A percentile compares a stretch with the other conserved stretches of the same genome.
These are phyloP conservation scores for Suillus brevipes DNA, from an alignment of 768 basidiomycete genomes.

Conservation along the genomic window DNA sequence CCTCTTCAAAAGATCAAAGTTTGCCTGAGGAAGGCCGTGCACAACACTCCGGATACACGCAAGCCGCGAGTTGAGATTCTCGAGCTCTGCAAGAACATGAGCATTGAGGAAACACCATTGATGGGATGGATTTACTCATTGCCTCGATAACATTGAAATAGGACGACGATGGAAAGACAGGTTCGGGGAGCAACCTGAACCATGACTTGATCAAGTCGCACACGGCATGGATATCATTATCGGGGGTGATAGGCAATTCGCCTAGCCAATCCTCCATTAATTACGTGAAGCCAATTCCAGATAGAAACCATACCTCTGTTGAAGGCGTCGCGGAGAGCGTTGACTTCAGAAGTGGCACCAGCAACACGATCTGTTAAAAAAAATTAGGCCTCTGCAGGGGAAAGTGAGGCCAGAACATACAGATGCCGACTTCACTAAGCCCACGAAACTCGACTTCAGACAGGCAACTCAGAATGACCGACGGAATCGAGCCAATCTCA, in stretches of 20 bases:
- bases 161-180: conserved; percentile 68
- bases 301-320: conserved; percentile 54
- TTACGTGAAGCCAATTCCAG: neutral
- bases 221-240: conserved; percentile 78
- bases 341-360: conserved; percentile 71
- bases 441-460: conserved; percentile 74
- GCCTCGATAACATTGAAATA: conserved; percentile 72
- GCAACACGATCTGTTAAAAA: conserved; percentile 70
- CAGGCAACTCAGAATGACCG: conserved; percentile 64
- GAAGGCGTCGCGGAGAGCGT: conserved; percentile 68
- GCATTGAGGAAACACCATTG: neutral
- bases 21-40: conserved; percentile 64
- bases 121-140: conserved; percentile 49
- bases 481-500: conserved; percentile 60
- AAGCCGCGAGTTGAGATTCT: conserved; percentile 68
- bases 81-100: conserved; percentile 51
- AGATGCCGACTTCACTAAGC: conserved; percentile 80
- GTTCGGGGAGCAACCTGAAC: conserved; percentile 81
- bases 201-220: conserved; percentile 84
- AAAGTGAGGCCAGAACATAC: conserved; percentile 43
- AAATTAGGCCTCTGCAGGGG: conserved; percentile 2
- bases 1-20: conserved; percentile 79
- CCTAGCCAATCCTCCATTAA: conserved; percentile 33
- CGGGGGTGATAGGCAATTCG: conserved; percentile 56
- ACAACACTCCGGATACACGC: conserved; percentile 65